phyloP scores from a whole-genome alignment of 768 basidiomycete genomes.

The Psilocybe cyanescens region DNA sequence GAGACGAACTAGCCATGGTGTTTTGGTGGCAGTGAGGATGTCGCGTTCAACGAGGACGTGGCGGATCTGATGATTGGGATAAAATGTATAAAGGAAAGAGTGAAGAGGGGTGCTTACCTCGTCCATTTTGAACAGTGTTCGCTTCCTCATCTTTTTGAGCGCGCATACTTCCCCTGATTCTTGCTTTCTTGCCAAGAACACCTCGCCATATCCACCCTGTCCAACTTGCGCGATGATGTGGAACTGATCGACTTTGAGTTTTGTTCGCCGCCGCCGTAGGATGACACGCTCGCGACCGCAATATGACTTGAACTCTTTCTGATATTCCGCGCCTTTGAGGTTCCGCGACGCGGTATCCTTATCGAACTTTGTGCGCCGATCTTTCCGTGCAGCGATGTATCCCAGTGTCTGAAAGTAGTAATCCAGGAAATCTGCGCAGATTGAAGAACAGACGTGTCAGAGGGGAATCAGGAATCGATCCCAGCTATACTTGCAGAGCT shows the following conservation, averaged over 20 bases:
- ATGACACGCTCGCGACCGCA: conserved; percentile 92
- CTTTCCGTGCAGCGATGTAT: conserved; percentile 85
- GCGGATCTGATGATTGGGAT: conserved; percentile 63
- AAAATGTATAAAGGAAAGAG: not conserved
- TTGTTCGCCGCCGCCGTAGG: conserved; percentile 90
- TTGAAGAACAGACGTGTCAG: not conserved
- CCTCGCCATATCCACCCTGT: conserved; percentile 98
- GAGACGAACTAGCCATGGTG: conserved; percentile 94
- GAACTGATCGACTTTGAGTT: conserved; percentile 92
- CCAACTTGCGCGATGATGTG: conserved; percentile 99
- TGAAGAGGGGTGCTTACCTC: conserved; percentile 63
- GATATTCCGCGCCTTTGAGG: conserved; percentile 56
- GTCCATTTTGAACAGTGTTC: conserved; percentile 96
- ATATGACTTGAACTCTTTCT: conserved; percentile 90
- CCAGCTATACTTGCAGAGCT: conserved; percentile 72
- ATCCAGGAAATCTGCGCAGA: conserved; percentile 85
- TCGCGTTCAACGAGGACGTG: conserved; percentile 98
- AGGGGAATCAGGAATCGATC: conserved; percentile 32
- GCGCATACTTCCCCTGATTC: conserved; percentile 98
- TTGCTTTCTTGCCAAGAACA: conserved; percentile 92
- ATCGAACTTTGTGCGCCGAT: conserved; percentile 83
- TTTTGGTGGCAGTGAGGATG: conserved; percentile 96
- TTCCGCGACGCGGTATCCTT: conserved; percentile 75
- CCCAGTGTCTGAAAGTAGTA: conserved; percentile 97
- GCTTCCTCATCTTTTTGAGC: conserved; percentile 97